Evolutionary conservation across 805 yeast species (phyloP), one percentile per base, ranked within the genome.

Genomic region (Kodamaea kakaduensis): DNA sequence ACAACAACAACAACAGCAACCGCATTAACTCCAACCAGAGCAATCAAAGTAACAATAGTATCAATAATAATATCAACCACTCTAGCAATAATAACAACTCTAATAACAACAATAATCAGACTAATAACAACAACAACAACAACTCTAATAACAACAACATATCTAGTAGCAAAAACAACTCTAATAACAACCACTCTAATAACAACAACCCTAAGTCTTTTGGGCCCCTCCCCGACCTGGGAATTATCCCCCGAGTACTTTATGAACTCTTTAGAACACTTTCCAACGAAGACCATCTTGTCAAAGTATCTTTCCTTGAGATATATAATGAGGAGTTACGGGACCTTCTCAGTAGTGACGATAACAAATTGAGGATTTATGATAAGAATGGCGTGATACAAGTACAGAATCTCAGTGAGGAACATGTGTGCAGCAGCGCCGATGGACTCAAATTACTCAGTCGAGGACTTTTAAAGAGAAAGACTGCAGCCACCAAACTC

Each of bases 291-390:
- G 95, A 82, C 50, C 78, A 70, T 51, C 52, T 82, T 20, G 87
- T 84, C 13, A 81, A 80, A 52, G 74, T 87, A 43, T 84, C 95
- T 0, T 89, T 83, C 54, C 71, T 87, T 36, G 97, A 88, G 54
- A 63, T 88, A 13, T 89, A 88, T 61, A 87, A 88, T 50, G 97
- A 88, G 55, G 95, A 86, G 47, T 63, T 89, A 32, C 70, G 75
- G 32, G 96, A 88, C 52, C 67, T 88, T 37, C 60, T 88, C 34
- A 64, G 67, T 20, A 71, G 71, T 20, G 84, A 77, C 34, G 42
- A 54, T 21, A 22, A 39, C 20, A 36, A 61, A 23, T 48, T 73
- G 28, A 54, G 67, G 25, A 68, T 73, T 4, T 66, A 58, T 41
- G 77, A 64, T 42, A 52, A 45, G 16, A 17, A 14, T 23, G 35